Base-by-base conservation (phyloP, 192 early-diverging fungal species). In the Mortierella antarctica region DNA sequence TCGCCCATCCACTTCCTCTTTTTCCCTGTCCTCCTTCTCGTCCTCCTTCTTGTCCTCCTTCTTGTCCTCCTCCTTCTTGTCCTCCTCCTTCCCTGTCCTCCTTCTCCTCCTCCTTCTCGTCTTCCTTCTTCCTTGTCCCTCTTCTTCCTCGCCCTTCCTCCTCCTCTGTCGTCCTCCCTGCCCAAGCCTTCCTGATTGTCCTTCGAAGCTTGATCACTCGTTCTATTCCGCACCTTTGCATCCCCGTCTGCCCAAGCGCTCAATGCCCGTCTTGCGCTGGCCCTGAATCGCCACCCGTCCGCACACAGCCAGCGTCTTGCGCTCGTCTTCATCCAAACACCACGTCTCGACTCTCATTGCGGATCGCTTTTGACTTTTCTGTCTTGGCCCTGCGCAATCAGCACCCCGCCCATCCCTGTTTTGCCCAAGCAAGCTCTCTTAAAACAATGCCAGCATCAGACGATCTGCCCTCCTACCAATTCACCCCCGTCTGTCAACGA, bases 401-500 rank as follows among this genome's bases (percentile, higher is more conserved):
- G 31, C 13, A 48, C 21, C 50, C 51, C 17, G 23, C 8, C 4
- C 17, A 7, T 8, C 17, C 39, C 4, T 9, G 13, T 14, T 31
- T 7, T n/a, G 7, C 55, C 50, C 21, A 4, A 15, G 4, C 56
- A 48, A 48, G 17, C 7, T 15, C 14, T 21, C 21, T 39, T 47
- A 21, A 53, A 31, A 48, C 42, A n/a, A 79, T 79, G 75, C 63
- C 75, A 23, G 75, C 68, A 6, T 79, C 75, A 5, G 75, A 79
- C 18, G 75, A 79, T 11, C 68, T 66, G 18, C 75, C 75, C 10
- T 59, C 75, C 15, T 79, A 79, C 69, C 75, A 79, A 46, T 79
- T 79, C 61, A 55, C 62, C 5, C 64, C 75, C 41, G 75, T 79
- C 18, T 71, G 63, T 23, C 88, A 87, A 80, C 82, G 83, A 67